Percentiles rank a stretch among this genome's conserved stretches.
These are phyloP conservation scores for Cyclostephanos tholiformis DNA, from an alignment of 108 stramenopile species.

Conservation along the genomic window DNA sequence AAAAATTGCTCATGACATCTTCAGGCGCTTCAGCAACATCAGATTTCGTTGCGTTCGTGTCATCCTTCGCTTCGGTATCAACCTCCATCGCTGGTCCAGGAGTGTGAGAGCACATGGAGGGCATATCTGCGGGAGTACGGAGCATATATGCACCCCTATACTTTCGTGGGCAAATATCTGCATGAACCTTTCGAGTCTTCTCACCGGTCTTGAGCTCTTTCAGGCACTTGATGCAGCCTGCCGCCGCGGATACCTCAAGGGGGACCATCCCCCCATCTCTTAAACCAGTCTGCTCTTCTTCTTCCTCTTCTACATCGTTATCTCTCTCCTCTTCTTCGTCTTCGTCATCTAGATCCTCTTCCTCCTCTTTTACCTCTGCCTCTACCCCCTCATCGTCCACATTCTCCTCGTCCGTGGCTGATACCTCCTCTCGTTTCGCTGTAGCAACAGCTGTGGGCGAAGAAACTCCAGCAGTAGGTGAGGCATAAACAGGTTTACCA, in stretches of 20 bases:
- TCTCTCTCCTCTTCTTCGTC: conserved; percentile 2
- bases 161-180: conserved; percentile 25
- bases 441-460: neutral
- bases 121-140: neutral
- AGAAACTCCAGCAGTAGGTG: neutral
- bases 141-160: conserved; percentile 18
- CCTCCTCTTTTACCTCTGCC: neutral
- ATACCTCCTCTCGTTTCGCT: neutral
- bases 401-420: neutral
- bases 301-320: neutral
- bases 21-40: neutral
- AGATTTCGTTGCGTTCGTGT: neutral
- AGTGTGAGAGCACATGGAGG: neutral
- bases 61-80: neutral
- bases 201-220: conserved; percentile 27
- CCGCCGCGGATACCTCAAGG: conserved; percentile 24
- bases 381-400: neutral
- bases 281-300: neutral
- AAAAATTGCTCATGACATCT: neutral
- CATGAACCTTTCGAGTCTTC: conserved; percentile 29
- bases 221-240: conserved; percentile 31
- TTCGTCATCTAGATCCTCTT: neutral
- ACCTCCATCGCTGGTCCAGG: neutral
- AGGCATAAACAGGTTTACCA: conserved; percentile 15
- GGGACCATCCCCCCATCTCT: conserved; percentile 15